phyloP scores from a whole-genome alignment of 192 early-diverging fungal genomes.

The Gigaspora rosea region DNA sequence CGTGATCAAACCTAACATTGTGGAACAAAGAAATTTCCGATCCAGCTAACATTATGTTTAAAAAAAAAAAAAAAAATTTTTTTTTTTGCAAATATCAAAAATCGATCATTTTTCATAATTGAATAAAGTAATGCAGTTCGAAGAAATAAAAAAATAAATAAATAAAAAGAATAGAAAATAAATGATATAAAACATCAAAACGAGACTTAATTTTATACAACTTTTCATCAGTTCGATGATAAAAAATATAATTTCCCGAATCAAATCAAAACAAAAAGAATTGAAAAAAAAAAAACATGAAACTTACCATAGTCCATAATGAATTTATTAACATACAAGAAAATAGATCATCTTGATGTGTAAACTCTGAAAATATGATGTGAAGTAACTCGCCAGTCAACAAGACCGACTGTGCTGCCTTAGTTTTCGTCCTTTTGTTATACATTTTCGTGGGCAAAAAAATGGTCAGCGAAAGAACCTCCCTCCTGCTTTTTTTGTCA shows the following conservation, averaged over 20 bases:
- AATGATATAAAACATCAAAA: no score
- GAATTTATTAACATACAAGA: slow-evolving; percentile 11
- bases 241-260: background rate
- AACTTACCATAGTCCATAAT: slow-evolving; percentile 10
- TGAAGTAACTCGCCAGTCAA: slow-evolving; percentile 2
- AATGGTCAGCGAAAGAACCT: background rate
- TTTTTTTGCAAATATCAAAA: background rate
- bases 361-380: slow-evolving; percentile 13
- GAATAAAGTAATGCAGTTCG: no score
- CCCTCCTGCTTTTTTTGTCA: background rate
- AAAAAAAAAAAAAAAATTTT: background rate
- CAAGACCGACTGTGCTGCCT: slow-evolving; percentile 5
- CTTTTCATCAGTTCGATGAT: no score
- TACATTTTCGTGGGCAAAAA: background rate
- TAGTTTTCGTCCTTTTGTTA: background rate
- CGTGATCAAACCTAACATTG: background rate
- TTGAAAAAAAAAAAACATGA: background rate
- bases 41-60: background rate
- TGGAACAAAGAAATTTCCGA: background rate
- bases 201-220: no score
- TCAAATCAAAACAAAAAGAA: background rate
- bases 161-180: no score
- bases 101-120: no score
- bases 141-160: no score
- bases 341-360: slow-evolving; percentile 19